Base-by-base conservation (phyloP, 2,329 filamentous ascomycete genomes). In the Chrysosporium keratinophilum region DNA sequence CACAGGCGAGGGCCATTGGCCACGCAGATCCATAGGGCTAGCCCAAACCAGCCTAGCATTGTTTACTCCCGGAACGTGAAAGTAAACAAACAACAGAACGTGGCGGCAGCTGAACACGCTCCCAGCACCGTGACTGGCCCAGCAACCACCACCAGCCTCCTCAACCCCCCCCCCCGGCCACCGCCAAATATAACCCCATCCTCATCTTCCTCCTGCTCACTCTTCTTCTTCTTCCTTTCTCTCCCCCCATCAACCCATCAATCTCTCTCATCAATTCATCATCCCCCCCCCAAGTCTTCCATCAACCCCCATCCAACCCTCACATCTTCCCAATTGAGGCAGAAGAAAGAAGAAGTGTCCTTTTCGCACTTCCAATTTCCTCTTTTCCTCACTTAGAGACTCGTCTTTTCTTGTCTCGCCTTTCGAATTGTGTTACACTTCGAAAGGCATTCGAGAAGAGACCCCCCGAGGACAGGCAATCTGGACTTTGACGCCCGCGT, bases 401-500 rank as follows among this genome's bases (percentile, higher is more conserved):
- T 63, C 66, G 70, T 72, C 70, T 72, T 73, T 73, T 73, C 70
- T 73, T 72, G 70, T 71, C 66, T 72, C 64, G 67, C 63, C 70
- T 72, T 73, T 72, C 70, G 70, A 70, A 64, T 72, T 71, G 68
- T 71, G 56, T 60, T 67, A 68, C 69, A 71, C 65, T 72, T 72
- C 70, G 70, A 69, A 71, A 72, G 70, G 67, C 67, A 70, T 82
- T 82, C 80, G 81, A 87, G 84, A 84, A 82, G 78, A 79, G 81
- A 76, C 82, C 77, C 76, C 74, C 73, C 72, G 76, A 83, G 86
- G 84, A 83, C 85, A 85, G 88, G 78, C 88, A 96, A 88, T 80
- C 90, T 96, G 90, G 90, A 96, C 88, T 96, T 95, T 93, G 90
- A 95, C 87, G 89, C 90, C 78, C 87, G 89, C 77, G 87, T 96